Evolutionary conservation across 495 filamentous ascomycete genomes (phyloP), one percentile per base, ranked within the genome.

Genomic region (Staphylotrichum longicolle): DNA sequence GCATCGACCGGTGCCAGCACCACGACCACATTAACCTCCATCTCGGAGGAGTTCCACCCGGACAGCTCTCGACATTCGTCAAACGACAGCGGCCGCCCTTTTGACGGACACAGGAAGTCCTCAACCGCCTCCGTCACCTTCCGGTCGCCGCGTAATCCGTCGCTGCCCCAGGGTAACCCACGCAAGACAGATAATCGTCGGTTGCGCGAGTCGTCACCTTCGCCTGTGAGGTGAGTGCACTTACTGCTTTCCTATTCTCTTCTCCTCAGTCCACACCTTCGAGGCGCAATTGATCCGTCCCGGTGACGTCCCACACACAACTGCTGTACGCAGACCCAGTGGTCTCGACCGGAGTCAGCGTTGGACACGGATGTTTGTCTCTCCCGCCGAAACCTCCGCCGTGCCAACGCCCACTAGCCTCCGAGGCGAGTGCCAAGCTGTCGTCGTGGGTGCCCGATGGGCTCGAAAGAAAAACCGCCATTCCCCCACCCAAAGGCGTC

Each of bases 171-270:
- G 49, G 78, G 78, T 33, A 49, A 66, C 6, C 76, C 75, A 55
- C 75, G 76, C 40, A 77, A 73, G 52, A 77, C 77, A 35, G 73
- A 74, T 52, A 74, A 71, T 57, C 65, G 57, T 50, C 70, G 78
- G 15, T 72, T 78, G 39, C 69, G 75, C 46, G 71, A 72, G n/a
- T 75, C 75, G 34, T 81, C 78, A n/a, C 78, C 77, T 35, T 74
- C 74, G 46, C 76, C 78, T 52, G 66, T 70, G 60, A 78, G 71
- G 78, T 80, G 69, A 78, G 78, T 76, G 37, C 14, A n/a, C 37
- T 50, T 60, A 44, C 56, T 3, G 30, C 58, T 58, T 46, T 49
- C 58, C 51, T 60, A n/a, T 11, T 12, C 32, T 44, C 49, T 45
- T 20, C 9, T 27, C 20, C 20, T 27, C 20, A 27, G 20, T 27